phyloP scores from a whole-genome alignment of 139 green algal genomes.

The Protoeuglena noctilucae region DNA sequence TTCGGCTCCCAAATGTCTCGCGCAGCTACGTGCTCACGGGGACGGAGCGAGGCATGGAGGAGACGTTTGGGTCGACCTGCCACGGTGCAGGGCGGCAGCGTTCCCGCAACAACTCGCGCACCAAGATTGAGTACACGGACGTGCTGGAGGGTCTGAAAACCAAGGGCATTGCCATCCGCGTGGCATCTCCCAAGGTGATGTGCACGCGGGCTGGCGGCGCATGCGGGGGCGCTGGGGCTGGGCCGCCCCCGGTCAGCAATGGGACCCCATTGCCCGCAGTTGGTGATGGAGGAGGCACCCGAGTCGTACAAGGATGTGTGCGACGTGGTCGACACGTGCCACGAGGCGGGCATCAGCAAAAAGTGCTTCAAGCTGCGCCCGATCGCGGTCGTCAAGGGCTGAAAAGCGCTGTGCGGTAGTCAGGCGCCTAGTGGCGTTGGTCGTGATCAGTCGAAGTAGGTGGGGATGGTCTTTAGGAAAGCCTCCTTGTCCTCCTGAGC shows the following conservation, averaged over 20 bases:
- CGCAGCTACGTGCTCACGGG: slow-evolving; percentile 82
- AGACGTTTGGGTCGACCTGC: slow-evolving; percentile 70
- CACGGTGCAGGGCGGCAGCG: slow-evolving; percentile 60
- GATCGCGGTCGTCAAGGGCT: slow-evolving; percentile 77
- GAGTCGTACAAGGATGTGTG: slow-evolving; percentile 80
- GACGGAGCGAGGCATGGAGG: slow-evolving; percentile 59
- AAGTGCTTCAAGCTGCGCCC: slow-evolving; percentile 63
- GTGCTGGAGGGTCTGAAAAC: slow-evolving; percentile 65
- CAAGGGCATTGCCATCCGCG: slow-evolving; percentile 58
- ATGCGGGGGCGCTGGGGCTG: no score
- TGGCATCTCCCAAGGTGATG: slow-evolving; percentile 63
- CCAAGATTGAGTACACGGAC: slow-evolving; percentile 55
- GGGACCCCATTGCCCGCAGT: no score
- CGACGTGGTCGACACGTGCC: slow-evolving; percentile 74
- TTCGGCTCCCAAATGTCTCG: no score
- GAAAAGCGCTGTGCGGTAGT: no score
- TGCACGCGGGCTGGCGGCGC: no score
- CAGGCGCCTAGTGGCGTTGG: no score
- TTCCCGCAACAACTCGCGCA: slow-evolving; percentile 45
- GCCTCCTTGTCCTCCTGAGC: slow-evolving; percentile 52
- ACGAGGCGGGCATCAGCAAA: slow-evolving; percentile 60
- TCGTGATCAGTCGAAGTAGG: no score
- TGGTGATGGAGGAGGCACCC: slow-evolving; percentile 77
- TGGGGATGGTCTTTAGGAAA: slow-evolving; percentile 36
- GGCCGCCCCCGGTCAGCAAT: no score